phyloP scores from a whole-genome alignment of 306 rosid species.

The Cucurbita argyrosperma region DNA sequence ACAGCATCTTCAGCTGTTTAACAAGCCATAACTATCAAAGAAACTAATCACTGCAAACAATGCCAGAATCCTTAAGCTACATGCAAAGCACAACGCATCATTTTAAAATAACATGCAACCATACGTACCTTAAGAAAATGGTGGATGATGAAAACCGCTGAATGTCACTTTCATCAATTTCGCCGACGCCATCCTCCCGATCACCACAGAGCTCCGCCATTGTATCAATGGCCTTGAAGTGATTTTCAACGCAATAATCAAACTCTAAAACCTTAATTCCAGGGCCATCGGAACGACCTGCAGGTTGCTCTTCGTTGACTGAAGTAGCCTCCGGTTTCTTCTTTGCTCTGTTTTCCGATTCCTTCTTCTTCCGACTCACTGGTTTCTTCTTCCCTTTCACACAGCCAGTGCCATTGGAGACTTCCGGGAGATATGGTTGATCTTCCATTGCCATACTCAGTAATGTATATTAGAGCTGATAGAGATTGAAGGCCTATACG shows the following conservation, averaged over 20 bases:
- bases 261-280: conserved; percentile 29
- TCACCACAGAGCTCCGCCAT: conserved; percentile 53
- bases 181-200: conserved; percentile 7
- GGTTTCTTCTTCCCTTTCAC: conserved; percentile 15
- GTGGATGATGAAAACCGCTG: conserved; percentile 36
- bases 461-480: background rate
- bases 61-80: background rate
- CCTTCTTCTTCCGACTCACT: background rate
- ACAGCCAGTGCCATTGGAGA: background rate
- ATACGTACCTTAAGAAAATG: conserved; percentile 52
- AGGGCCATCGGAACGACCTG: background rate
- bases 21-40: background rate
- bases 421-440: background rate
- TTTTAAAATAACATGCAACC: background rate
- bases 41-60: background rate
- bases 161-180: conserved; percentile 24
- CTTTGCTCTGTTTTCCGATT: background rate
- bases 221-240: conserved; percentile 37
- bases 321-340: background rate
- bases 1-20: background rate
- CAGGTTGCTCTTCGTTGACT: background rate
- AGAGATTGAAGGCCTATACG: no score
- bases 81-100: background rate
- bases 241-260: conserved; percentile 51
- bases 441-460: background rate